Conservation (phyloP, 1,139 yeast species). For the Yamadazyma trypodendri region DNA sequence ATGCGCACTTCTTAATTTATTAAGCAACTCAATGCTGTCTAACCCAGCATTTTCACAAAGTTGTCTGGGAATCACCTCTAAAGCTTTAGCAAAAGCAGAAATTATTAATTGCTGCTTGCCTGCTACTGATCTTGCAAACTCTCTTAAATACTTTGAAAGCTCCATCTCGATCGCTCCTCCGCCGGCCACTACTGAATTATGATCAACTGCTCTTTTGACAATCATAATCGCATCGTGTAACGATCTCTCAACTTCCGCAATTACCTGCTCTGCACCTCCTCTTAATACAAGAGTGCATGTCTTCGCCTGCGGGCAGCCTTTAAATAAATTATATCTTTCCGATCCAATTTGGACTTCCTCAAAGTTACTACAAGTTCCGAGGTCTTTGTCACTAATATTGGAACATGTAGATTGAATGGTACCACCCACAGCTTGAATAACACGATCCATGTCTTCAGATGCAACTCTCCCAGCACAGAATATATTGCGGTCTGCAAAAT, state of each 20-base stretch:
- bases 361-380: constrained; percentile 83
- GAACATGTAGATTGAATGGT: constrained; percentile 84
- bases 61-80: constrained; percentile 96
- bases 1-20: constrained; percentile 87
- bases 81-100: constrained; percentile 88
- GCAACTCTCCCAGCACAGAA: constrained; percentile 98
- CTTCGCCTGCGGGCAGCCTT: constrained; percentile 89
- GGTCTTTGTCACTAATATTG: constrained; percentile 62
- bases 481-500: constrained; percentile 91
- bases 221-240: constrained; percentile 98
- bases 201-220: constrained; percentile 90
- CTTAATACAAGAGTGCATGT: constrained; percentile 91
- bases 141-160: constrained; percentile 82
- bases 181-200: constrained; percentile 88
- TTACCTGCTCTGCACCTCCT: constrained; percentile 98
- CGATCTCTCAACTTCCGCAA: constrained; percentile 97
- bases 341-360: constrained; percentile 96
- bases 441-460: constrained; percentile 87
- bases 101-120: constrained; percentile 95
- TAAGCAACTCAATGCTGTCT: constrained; percentile 90
- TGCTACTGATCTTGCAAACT: constrained; percentile 80
- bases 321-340: constrained; percentile 88
- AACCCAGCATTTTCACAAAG: constrained; percentile 97
- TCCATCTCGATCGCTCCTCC: constrained; percentile 99
- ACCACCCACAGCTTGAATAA: constrained; percentile 93